Evolutionary conservation across 805 yeast genomes (phyloP).

Genomic region (Wickerhamiella azyma): DNA sequence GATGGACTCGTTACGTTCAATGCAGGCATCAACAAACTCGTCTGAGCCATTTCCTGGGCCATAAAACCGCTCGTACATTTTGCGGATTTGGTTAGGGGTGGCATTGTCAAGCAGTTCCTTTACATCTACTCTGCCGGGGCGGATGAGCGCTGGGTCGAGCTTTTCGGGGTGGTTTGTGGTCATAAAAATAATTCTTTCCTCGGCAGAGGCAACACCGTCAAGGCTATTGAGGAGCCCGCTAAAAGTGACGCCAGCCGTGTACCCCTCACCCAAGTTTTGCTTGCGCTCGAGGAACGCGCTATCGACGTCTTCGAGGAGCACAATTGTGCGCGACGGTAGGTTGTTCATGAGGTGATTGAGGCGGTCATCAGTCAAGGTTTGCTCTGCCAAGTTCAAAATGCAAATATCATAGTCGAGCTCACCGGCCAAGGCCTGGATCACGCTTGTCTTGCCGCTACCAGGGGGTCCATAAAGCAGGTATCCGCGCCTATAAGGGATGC

Average conservation of each 20-base stretch:
- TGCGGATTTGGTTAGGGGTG: slow-evolving; percentile 58
- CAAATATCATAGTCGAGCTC: slow-evolving; percentile 92
- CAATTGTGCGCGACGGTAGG: slow-evolving; percentile 75
- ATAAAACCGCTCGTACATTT: slow-evolving; percentile 84
- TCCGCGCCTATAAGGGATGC: slow-evolving; percentile 96
- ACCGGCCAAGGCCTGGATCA: slow-evolving; percentile 93
- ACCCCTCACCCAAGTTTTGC: slow-evolving; percentile 67
- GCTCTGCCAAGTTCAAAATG: slow-evolving; percentile 78
- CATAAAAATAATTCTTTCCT: slow-evolving; percentile 93
- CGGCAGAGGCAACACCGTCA: slow-evolving; percentile 96
- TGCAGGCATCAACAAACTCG: slow-evolving; percentile 33
- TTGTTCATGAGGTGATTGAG: slow-evolving; percentile 92
- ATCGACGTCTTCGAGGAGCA: slow-evolving; percentile 84
- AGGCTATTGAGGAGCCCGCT: slow-evolving; percentile 87
- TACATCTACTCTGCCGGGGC: slow-evolving; percentile 91
- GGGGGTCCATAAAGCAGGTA: slow-evolving; percentile 94
- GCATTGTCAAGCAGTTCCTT: slow-evolving; percentile 79
- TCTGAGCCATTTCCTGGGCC: slow-evolving; percentile 45
- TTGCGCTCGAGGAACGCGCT: slow-evolving; percentile 76
- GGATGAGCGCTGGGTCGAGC: slow-evolving; percentile 78
- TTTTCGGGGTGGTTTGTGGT: slow-evolving; percentile 95
- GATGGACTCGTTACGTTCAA: slow-evolving; percentile 39
- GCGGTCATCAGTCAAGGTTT: slow-evolving; percentile 85
- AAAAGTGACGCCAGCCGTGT: slow-evolving; percentile 79
- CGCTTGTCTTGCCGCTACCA: slow-evolving; percentile 92